phyloP scores from a whole-genome alignment of 2,329 filamentous ascomycete species.

The Ascochyta viciae-villosae region DNA sequence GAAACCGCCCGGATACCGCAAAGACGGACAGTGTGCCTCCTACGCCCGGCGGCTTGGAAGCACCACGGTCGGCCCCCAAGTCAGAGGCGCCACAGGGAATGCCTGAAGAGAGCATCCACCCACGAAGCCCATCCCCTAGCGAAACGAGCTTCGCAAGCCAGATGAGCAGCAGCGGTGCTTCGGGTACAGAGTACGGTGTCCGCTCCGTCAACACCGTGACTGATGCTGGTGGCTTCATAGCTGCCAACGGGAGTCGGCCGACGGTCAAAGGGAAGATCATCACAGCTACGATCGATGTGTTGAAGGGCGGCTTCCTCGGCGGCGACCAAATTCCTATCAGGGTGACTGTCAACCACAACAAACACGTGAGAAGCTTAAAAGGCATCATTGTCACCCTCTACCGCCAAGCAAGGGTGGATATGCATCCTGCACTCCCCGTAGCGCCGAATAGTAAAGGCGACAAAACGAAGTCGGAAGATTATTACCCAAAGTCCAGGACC shows the following conservation, averaged over 20 bases:
- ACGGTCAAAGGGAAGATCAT: conserved; percentile 76
- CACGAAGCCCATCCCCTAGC: conserved; percentile 55
- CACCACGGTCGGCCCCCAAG: conserved; percentile 27
- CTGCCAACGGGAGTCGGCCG: conserved; percentile 56
- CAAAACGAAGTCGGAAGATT: conserved; percentile 78
- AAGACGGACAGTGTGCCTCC: conserved; percentile 21
- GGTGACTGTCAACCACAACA: conserved; percentile 85
- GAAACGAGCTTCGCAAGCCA: conserved; percentile 57
- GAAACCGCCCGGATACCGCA: conserved; percentile 29
- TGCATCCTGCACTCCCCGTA: conserved; percentile 69
- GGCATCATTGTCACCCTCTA: conserved; percentile 94
- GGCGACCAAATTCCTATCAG: conserved; percentile 83
- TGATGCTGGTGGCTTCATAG: conserved; percentile 54
- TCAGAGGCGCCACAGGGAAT: conserved; percentile 33
- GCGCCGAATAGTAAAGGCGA: conserved; percentile 69
- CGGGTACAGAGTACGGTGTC: conserved; percentile 51
- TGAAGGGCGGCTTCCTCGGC: conserved; percentile 82
- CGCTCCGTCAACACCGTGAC: conserved; percentile 53
- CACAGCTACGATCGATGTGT: conserved; percentile 81
- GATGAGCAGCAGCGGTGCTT: conserved; percentile 65
- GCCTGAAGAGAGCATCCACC: conserved; percentile 42
- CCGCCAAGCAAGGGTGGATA: conserved; percentile 88
- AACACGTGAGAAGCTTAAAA: conserved; percentile 86
- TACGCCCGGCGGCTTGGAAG: conserved; percentile 27
- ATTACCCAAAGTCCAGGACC: conserved; percentile 85